Percentiles rank a stretch among this genome's conserved stretches.
Evolutionary conservation across 176 grass and related monocot species (phyloP).

Genomic region (Typha latifolia): DNA sequence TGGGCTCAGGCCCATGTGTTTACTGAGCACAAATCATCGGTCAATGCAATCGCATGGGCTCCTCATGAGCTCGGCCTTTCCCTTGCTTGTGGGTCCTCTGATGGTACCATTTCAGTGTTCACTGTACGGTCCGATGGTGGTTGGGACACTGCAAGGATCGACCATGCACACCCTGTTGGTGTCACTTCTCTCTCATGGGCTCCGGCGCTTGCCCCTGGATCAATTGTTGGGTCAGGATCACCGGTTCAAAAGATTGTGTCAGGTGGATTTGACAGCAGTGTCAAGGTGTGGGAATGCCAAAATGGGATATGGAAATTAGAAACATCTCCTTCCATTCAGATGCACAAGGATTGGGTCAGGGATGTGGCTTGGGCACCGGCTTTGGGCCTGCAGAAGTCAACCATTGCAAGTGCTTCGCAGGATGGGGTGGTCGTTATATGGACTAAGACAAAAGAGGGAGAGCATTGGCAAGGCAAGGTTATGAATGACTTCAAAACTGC

Average conservation of each 20-base stretch:
- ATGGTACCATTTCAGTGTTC: slow-evolving; percentile 61
- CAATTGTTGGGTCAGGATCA: slow-evolving; percentile 41
- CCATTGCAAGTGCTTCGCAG: slow-evolving; percentile 53
- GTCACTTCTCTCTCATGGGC: slow-evolving; percentile 63
- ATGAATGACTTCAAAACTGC: slow-evolving; percentile 49
- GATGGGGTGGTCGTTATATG: slow-evolving; percentile 64
- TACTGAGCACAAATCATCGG: slow-evolving; percentile 56
- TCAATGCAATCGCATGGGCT: slow-evolving; percentile 76
- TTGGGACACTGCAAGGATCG: slow-evolving; percentile 51
- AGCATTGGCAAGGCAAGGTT: slow-evolving; percentile 60
- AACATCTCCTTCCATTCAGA: slow-evolving; percentile 27
- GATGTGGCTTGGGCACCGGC: slow-evolving; percentile 65
- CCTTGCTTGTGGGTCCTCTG: slow-evolving; percentile 56
- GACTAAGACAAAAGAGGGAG: slow-evolving; percentile 54
- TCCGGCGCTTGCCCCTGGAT: slow-evolving; percentile 50
- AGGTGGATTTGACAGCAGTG: slow-evolving; percentile 52
- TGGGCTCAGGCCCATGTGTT: slow-evolving; percentile 66
- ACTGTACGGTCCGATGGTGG: slow-evolving; percentile 35
- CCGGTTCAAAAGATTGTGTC: slow-evolving; percentile 59
- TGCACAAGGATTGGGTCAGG: slow-evolving; percentile 60
- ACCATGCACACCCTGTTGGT: slow-evolving; percentile 59
- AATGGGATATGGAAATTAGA: slow-evolving; percentile 58
- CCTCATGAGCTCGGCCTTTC: slow-evolving; percentile 57
- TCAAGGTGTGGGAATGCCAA: slow-evolving; percentile 57
- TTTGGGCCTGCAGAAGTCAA: slow-evolving; percentile 50